These are phyloP conservation scores for Chrysanthemum makinoi DNA, from an alignment of 129 eudicot genomes.

Conservation along the genomic window DNA sequence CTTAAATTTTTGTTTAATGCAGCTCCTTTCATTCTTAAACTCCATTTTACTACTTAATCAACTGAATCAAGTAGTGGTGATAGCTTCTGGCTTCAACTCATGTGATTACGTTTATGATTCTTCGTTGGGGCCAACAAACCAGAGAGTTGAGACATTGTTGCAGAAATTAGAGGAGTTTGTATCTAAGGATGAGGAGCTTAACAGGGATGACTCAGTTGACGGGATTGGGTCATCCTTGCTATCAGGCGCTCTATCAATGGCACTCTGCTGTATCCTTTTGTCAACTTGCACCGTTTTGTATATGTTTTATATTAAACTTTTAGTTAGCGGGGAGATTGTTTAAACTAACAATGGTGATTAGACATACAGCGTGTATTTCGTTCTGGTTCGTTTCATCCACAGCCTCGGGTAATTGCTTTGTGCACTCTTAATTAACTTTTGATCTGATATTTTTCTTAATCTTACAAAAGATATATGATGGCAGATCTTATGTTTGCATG, in stretches of 20 bases:
- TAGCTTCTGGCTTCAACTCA: slow-evolving; percentile 74
- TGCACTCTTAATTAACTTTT: no score
- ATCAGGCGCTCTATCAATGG: slow-evolving; percentile 94
- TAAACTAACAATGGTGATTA: slow-evolving; percentile 36
- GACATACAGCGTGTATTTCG: slow-evolving; percentile 86
- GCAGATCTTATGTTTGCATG: slow-evolving; percentile 94
- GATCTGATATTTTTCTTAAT: no score
- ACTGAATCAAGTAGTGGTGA: slow-evolving; percentile 81
- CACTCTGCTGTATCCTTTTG: slow-evolving; percentile 90
- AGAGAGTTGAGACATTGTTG: slow-evolving; percentile 56
- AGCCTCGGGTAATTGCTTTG: slow-evolving; percentile 67
- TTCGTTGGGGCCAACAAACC: slow-evolving; percentile 41
- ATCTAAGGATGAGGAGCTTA: slow-evolving; percentile 59
- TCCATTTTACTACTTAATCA: slow-evolving; percentile 76
- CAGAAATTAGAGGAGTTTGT: slow-evolving; percentile 69
- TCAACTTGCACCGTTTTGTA: not conserved
- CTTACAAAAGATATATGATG: slow-evolving; percentile 21
- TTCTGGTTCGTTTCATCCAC: slow-evolving; percentile 82
- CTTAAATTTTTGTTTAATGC: slow-evolving; percentile 2
- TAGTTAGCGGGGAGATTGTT: slow-evolving; percentile 26
- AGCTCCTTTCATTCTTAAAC: slow-evolving; percentile 82
- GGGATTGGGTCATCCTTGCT: slow-evolving; percentile 73
- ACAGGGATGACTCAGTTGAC: slow-evolving; percentile 52
- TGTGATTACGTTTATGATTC: slow-evolving; percentile 78
- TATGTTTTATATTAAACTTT: slow-evolving; percentile 1